Evolutionary conservation across 192 early-diverging fungal species (phyloP).

Genomic region (Backusella australiensis): DNA sequence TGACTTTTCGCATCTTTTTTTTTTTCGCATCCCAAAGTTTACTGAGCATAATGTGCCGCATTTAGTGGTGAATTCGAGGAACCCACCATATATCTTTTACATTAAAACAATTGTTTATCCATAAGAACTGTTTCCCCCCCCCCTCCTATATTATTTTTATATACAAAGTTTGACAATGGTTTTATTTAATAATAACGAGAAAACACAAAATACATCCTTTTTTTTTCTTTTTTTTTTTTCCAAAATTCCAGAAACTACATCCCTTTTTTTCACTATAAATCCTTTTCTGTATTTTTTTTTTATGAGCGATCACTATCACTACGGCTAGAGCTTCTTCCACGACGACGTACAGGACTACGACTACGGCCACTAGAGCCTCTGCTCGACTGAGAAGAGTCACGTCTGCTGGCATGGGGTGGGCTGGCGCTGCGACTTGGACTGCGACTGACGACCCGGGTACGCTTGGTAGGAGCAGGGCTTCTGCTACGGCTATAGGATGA

Average conservation of each 20-base stretch:
- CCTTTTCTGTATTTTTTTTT: not conserved
- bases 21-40: no score
- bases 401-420: not conserved
- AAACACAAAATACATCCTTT: not conserved
- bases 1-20: no score
- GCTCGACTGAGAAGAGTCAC: constrained; percentile 11
- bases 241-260: not conserved
- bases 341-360: constrained; percentile 48
- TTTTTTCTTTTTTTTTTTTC: not conserved
- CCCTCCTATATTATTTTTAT: not conserved
- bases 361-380: constrained; percentile 32
- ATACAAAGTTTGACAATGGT: not conserved
- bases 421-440: constrained; percentile 40
- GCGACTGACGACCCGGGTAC: not conserved
- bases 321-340: constrained; percentile 58
- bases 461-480: not conserved
- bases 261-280: not conserved
- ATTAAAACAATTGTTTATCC: no score
- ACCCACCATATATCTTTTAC: no score
- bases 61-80: no score
- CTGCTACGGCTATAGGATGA: not conserved
- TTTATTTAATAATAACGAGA: not conserved
- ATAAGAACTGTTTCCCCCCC: no score
- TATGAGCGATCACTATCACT: not conserved
- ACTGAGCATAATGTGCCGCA: no score